Evolutionary conservation across 352 stramenopile genomes (phyloP).

Genomic region (Pythium oligandrum): DNA sequence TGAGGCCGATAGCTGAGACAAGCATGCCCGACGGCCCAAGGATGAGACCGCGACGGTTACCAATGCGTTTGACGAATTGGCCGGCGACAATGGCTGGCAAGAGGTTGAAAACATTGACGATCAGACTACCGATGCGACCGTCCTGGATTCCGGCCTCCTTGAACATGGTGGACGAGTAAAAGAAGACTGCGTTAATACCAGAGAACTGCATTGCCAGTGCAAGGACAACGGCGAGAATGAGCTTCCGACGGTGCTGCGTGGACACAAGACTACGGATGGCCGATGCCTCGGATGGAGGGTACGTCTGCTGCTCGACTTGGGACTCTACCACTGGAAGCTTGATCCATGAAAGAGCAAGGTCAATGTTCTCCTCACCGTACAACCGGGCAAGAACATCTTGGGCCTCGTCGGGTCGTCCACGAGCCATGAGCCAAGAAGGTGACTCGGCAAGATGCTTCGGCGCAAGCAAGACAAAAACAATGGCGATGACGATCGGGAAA

Average conservation of each 20-base stretch:
- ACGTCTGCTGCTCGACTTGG: no score
- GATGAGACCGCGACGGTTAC: slow-evolving; percentile 21
- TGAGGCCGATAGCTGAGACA: slow-evolving; percentile 27
- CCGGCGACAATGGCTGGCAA: slow-evolving; percentile 21
- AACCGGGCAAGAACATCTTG: no score
- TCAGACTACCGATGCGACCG: slow-evolving; percentile 27
- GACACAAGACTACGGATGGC: no score
- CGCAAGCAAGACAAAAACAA: no score
- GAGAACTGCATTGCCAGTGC: slow-evolving; percentile 29
- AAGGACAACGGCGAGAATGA: slow-evolving; percentile 29
- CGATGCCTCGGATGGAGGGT: no score
- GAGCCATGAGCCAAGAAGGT: no score
- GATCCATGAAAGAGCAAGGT: no score
- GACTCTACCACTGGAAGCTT: no score
- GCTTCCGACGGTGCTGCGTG: slow-evolving; percentile 19
- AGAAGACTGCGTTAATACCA: slow-evolving; percentile 33
- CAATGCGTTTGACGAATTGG: slow-evolving; percentile 25
- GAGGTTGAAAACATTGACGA: slow-evolving; percentile 25
- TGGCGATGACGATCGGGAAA: no score
- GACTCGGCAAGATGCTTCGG: no score
- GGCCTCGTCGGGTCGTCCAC: no score
- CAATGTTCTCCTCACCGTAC: no score
- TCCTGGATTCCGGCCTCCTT: slow-evolving; percentile 29
- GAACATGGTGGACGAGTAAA: slow-evolving; percentile 43
- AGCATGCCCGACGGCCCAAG: slow-evolving; percentile 28